Percentiles rank a stretch among this genome's conserved stretches.
Evolutionary conservation across 2,329 filamentous ascomycete species (phyloP).

Genomic region (Calycina marina): DNA sequence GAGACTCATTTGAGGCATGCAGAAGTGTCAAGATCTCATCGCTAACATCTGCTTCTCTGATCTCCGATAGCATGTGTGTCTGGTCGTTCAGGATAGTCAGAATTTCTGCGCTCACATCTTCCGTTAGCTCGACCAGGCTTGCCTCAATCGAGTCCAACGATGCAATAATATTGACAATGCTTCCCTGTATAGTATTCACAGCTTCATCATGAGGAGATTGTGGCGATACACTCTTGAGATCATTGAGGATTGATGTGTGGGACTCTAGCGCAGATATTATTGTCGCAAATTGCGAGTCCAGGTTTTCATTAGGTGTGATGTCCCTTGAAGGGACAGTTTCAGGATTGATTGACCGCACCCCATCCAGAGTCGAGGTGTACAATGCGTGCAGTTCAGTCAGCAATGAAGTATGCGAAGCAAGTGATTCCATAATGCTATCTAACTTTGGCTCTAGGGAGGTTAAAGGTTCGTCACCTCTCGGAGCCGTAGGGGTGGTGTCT

Average conservation of each 20-base stretch:
- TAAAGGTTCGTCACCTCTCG: background rate
- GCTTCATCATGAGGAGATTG: background rate
- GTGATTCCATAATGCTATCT: conserved; percentile 2
- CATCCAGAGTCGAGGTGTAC: conserved; percentile 7
- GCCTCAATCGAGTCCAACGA: conserved; percentile 9
- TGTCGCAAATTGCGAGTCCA: conserved; percentile 3
- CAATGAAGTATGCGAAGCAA: conserved; percentile 3
- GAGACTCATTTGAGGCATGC: conserved; percentile 15
- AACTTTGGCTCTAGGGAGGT: conserved; percentile 2
- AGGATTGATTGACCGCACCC: conserved; percentile 2
- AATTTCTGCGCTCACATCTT: conserved; percentile 21
- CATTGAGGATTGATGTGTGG: conserved; percentile 4
- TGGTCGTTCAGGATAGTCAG: conserved; percentile 18
- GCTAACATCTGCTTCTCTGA: conserved; percentile 18
- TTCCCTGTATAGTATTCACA: background rate
- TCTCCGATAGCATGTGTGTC: conserved; percentile 12
- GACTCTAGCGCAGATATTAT: conserved; percentile 5
- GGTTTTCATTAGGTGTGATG: background rate
- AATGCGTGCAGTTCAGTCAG: conserved; percentile 4
- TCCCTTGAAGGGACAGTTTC: background rate
- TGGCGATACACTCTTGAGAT: conserved; percentile 1
- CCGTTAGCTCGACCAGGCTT: conserved; percentile 18
- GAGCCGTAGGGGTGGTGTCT: background rate
- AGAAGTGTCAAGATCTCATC: conserved; percentile 20
- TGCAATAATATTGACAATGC: conserved; percentile 6